phyloP scores from a whole-genome alignment of 371 early-diverging fungal species.

The Fennellomyces sp. region DNA sequence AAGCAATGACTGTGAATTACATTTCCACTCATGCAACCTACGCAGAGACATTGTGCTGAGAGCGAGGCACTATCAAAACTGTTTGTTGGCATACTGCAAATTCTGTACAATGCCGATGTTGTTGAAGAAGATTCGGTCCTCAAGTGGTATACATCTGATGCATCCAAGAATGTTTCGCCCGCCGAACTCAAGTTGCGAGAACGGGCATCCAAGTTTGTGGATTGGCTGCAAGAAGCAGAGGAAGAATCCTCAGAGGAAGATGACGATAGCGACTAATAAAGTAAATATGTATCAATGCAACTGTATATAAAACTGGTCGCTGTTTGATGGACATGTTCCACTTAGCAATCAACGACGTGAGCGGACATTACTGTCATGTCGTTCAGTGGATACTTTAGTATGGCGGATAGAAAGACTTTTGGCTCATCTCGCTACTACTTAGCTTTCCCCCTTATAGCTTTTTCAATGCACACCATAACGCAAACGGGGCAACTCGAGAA shows the following conservation, averaged over 20 bases:
- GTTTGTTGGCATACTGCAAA: constrained; percentile 65
- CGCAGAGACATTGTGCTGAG: constrained; percentile 50
- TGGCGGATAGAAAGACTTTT: too few relatives aligned
- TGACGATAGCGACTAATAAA: constrained; percentile 31
- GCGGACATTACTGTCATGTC: too few relatives aligned
- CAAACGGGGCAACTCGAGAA: too few relatives aligned
- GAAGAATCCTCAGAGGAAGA: constrained; percentile 47
- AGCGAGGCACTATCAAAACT: constrained; percentile 50
- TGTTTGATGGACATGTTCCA: too few relatives aligned
- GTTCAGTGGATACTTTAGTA: too few relatives aligned
- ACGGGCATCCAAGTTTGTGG: constrained; percentile 59
- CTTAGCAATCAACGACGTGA: too few relatives aligned
- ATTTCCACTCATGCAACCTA: background rate
- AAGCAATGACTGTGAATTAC: background rate
- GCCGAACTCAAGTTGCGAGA: constrained; percentile 45
- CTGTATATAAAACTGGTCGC: background rate
- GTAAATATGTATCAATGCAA: background rate
- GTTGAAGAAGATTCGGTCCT: constrained; percentile 84
- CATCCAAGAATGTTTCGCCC: constrained; percentile 26
- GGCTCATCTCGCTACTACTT: too few relatives aligned
- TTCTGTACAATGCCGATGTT: constrained; percentile 83
- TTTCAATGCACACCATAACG: too few relatives aligned
- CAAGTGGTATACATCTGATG: constrained; percentile 68
- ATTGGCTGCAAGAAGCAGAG: constrained; percentile 73
- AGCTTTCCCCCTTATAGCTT: too few relatives aligned